Evolutionary conservation across 73 alveolate species (phyloP).

Genomic region (Paramecium pentaurelia): DNA sequence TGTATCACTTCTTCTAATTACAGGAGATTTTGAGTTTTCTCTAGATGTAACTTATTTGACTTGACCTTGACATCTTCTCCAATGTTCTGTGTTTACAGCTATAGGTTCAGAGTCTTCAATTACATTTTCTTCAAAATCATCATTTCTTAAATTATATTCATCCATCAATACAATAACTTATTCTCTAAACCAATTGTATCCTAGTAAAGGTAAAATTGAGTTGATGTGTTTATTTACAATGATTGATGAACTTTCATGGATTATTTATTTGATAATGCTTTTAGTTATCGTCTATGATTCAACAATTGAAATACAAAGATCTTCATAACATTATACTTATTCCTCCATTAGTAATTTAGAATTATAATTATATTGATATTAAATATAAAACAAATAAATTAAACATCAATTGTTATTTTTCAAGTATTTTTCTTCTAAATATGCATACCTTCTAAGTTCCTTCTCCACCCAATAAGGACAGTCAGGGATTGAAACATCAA

Average conservation of each 20-base stretch:
- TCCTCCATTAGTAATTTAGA: neutral
- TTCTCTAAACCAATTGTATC: neutral
- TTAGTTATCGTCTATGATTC: neutral
- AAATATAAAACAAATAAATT: neutral
- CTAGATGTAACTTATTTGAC: neutral
- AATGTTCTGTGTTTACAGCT: neutral
- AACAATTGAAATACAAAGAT: neutral
- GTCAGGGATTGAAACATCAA: slow-evolving; percentile 37
- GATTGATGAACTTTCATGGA: neutral
- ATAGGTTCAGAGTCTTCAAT: neutral
- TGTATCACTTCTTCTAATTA: neutral
- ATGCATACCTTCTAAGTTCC: slow-evolving; percentile 21
- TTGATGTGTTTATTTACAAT: neutral
- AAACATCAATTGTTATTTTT: neutral
- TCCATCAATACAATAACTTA: neutral
- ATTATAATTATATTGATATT: neutral
- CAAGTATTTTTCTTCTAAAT: slow-evolving; percentile 14
- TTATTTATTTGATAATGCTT: neutral
- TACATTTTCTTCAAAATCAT: neutral
- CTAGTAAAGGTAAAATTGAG: neutral
- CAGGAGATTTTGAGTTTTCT: neutral
- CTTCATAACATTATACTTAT: neutral
- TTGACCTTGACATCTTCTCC: neutral
- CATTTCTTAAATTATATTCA: neutral
- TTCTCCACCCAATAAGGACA: slow-evolving; percentile 26